Evolutionary conservation across 352 stramenopile genomes (phyloP).

Genomic region (Globisporangium canariense): DNA sequence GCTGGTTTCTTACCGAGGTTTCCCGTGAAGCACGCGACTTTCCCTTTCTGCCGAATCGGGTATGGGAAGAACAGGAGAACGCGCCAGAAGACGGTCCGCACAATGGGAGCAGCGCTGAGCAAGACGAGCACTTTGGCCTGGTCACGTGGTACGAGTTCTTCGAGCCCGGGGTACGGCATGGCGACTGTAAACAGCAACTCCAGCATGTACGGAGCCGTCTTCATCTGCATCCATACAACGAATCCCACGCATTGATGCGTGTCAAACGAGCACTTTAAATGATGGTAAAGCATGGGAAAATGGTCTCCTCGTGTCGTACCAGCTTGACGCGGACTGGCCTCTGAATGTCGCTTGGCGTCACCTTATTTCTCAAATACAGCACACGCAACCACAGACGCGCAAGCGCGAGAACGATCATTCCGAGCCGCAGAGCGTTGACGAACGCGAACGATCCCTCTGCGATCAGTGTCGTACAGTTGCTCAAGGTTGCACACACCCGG

Average conservation of each 20-base stretch:
- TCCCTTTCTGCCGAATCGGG: constrained; percentile 64
- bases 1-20: constrained; percentile 34
- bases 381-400: constrained; percentile 24
- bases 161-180: constrained; percentile 55
- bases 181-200: constrained; percentile 35
- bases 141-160: constrained; percentile 24
- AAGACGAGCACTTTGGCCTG: constrained; percentile 33
- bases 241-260: no score
- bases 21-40: constrained; percentile 54
- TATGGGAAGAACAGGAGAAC: constrained; percentile 65
- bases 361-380: constrained; percentile 16
- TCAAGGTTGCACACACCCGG: constrained; percentile 24
- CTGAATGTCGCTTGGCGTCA: not conserved
- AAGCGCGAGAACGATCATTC: constrained; percentile 20
- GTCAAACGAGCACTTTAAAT: not conserved
- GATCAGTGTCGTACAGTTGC: constrained; percentile 31
- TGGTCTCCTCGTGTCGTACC: constrained; percentile 1
- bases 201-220: constrained; percentile 19
- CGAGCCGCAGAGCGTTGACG: constrained; percentile 28
- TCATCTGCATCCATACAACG: constrained; percentile 6
- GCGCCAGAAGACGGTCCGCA: constrained; percentile 49
- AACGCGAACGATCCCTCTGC: constrained; percentile 36
- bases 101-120: constrained; percentile 35
- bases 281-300: not conserved
- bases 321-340: not conserved